Evolutionary conservation across 2,329 filamentous ascomycete genomes (phyloP), one percentile per base, ranked within the genome.

Genomic region (Fusarium fracticaudum): DNA sequence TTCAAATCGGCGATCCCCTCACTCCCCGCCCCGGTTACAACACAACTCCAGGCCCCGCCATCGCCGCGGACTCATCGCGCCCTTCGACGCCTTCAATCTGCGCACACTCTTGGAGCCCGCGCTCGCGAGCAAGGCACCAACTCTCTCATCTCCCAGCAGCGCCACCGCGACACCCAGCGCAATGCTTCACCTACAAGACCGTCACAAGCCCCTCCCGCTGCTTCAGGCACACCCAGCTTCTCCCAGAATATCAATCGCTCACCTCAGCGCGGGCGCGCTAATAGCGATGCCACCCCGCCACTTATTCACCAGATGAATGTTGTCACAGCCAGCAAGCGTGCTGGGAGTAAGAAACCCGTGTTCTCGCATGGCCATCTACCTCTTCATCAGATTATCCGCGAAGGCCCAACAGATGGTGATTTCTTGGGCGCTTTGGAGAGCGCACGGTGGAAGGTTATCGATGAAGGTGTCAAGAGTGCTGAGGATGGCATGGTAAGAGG

Each of bases 331-430:
- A 72, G 81, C 72, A 82, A 81, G 67, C 81, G 83, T 41, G 76
- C 80, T n/a, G 77, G 86, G 80, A 47, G 83, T 82, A 71, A 85
- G 76, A 84, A 84, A 61, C 83, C 83, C 41, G 81, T 84, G 64
- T 84, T 84, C 67, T 84, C 89, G 33, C 89, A 91, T 76, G 83
- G 86, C n/a, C 82, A 84, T 65, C 84, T 92, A 78, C 89, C 89
- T 29, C 83, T 98, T 35, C 94, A 97, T 80, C 87, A 90, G 72
- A 87, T 97, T 51, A 87, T 98, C 53, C 91, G 94, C 75, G 94
- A 96, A 71, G 95, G 95, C 0, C 94, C 95, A 4, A 90, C 91
- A 4, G 88, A 91, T 74, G 93, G 91, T 26, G 91, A 96, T 80
- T 86, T 92, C 31, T 80, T 87, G 31, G 88, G 89, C 24, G 91